Percentiles rank a stretch among this genome's conserved stretches.
phyloP scores from a whole-genome alignment of 345 rosid genomes.

The Reutealis trisperma region DNA sequence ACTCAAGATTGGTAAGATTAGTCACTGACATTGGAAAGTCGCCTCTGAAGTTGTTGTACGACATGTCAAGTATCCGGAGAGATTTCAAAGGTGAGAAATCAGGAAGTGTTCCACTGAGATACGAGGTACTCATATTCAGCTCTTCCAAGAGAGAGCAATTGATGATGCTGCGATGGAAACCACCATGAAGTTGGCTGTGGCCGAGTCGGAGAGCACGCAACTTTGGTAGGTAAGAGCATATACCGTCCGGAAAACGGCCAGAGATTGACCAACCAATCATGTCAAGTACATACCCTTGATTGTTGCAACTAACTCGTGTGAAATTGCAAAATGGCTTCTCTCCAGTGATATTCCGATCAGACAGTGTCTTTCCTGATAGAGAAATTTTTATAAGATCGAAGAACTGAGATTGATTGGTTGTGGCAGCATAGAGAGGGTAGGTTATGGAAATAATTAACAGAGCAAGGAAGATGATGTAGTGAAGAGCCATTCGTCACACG shows the following conservation, averaged over 20 bases:
- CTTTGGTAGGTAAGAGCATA: conserved; percentile 71
- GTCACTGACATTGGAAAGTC: conserved; percentile 29
- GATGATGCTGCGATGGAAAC: conserved; percentile 50
- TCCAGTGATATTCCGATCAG: conserved; percentile 55
- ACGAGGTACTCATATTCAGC: conserved; percentile 19
- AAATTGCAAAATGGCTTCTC: conserved; percentile 55
- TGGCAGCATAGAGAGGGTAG: conserved; percentile 26
- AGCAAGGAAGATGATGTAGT: conserved; percentile 26
- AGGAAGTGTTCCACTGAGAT: conserved; percentile 23
- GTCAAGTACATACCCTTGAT: conserved; percentile 62
- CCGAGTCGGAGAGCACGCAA: conserved; percentile 66
- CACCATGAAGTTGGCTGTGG: conserved; percentile 51
- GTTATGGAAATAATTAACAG: conserved; percentile 34
- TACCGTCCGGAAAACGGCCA: conserved; percentile 57
- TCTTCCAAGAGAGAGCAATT: conserved; percentile 71
- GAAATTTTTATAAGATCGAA: conserved; percentile 60
- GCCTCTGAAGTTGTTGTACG: conserved; percentile 31
- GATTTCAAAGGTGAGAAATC: conserved; percentile 29
- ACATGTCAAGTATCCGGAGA: conserved; percentile 26
- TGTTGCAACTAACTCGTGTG: conserved; percentile 63
- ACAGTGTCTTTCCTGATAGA: conserved; percentile 49
- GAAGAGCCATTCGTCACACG: conserved; percentile 34
- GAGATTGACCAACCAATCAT: conserved; percentile 55
- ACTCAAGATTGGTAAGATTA: conserved; percentile 29
- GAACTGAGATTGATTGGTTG: conserved; percentile 53